These are phyloP conservation scores for Blastobotrys aristatus DNA, from an alignment of 1,139 yeast genomes.

Conservation along the genomic window DNA sequence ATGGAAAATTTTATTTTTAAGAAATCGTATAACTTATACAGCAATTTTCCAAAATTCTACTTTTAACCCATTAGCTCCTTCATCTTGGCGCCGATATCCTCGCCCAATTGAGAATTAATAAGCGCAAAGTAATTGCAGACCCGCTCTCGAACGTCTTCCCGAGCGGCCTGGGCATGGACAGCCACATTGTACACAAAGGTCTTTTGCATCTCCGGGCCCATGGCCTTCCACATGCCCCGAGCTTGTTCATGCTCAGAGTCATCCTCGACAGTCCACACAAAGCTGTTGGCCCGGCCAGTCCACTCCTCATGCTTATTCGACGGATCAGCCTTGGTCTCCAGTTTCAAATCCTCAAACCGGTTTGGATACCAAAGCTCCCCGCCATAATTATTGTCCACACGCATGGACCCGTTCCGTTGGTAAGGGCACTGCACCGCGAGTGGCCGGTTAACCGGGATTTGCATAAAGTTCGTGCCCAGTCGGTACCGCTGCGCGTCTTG, in stretches of 20 bases:
- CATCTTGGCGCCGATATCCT: conserved; percentile 50
- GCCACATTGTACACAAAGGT: conserved; percentile 42
- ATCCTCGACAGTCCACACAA: conserved; percentile 5
- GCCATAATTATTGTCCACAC: conserved; percentile 8
- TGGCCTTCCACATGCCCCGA: conserved; percentile 8
- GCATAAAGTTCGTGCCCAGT: conserved; percentile 41
- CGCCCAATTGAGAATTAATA: conserved; percentile 64
- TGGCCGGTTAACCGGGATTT: conserved; percentile 13
- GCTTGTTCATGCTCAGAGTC: conserved; percentile 10
- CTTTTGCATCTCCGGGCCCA: conserved; percentile 6
- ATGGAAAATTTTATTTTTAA: too few relatives aligned
- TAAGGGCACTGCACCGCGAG: conserved; percentile 4
- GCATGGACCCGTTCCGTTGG: conserved; percentile 7
- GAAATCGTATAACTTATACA: conserved; percentile 46
- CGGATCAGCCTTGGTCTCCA: not conserved
- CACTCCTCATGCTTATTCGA: conserved; percentile 10
- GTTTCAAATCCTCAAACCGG: not conserved
- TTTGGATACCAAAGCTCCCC: not conserved
- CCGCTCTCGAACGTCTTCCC: conserved; percentile 69
- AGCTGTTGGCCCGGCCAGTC: conserved; percentile 8
- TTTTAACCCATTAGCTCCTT: not conserved
- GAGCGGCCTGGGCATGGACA: conserved; percentile 64
- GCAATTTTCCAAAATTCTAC: too few relatives aligned
- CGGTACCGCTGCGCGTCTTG: conserved; percentile 72
- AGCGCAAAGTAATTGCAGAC: conserved; percentile 72